Evolutionary conservation across 208 protist species (phyloP).

Genomic region (Naegleria fowleri): DNA sequence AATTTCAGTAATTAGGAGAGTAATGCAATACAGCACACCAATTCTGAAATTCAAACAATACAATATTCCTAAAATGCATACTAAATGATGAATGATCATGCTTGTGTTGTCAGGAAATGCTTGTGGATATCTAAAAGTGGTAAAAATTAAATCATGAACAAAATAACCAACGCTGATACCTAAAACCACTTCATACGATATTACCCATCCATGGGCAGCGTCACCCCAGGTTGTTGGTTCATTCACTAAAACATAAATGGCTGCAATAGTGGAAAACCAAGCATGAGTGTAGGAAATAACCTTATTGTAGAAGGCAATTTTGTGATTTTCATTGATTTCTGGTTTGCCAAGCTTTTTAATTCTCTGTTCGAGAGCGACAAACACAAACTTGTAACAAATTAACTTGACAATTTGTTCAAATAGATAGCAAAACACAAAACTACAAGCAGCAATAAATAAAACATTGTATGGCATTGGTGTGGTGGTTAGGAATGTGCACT

Average conservation of each 20-base stretch:
- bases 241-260: background rate
- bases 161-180: constrained; percentile 16
- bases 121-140: background rate
- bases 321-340: background rate
- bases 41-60: constrained; percentile 2
- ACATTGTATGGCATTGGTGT: too few species aligned
- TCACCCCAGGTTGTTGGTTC: background rate
- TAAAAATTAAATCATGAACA: constrained; percentile 9
- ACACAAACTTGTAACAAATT: too few species aligned
- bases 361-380: background rate
- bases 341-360: background rate
- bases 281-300: background rate
- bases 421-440: too few species aligned
- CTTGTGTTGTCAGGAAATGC: background rate
- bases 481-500: too few species aligned
- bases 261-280: background rate
- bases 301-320: background rate
- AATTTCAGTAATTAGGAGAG: constrained; percentile 6
- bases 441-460: too few species aligned
- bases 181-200: background rate
- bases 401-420: too few species aligned
- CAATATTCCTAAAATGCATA: background rate
- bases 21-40: background rate
- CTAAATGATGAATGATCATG: constrained; percentile 8
- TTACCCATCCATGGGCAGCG: background rate